Conservation (phyloP, 441 rosid genomes). For the Corymbia citriodora region DNA sequence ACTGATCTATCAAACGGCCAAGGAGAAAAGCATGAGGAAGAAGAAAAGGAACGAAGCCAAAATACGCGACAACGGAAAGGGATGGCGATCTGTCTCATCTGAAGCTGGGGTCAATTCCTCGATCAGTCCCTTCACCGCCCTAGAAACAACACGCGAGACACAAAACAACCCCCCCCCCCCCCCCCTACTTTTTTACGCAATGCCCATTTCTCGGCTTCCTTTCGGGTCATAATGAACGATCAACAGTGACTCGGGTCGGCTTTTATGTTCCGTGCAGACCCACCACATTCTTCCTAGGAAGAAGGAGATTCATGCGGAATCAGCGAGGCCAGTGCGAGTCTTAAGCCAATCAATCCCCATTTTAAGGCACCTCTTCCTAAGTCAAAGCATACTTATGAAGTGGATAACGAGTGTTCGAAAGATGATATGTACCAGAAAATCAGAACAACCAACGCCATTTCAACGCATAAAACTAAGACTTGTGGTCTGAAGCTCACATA, state of each 20-base stretch:
- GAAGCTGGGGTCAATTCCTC: neutral
- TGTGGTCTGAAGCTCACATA: neutral
- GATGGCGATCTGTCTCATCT: neutral
- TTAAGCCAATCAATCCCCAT: neutral
- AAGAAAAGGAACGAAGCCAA: neutral
- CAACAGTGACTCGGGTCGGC: neutral
- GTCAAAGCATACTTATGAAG: neutral
- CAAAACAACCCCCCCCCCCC: too few species aligned
- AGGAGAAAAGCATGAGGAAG: neutral
- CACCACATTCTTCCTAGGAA: neutral
- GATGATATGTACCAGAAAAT: neutral
- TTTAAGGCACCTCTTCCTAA: neutral
- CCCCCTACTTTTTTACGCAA: neutral
- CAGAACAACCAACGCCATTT: neutral
- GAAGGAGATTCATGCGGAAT: neutral
- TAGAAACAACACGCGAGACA: neutral
- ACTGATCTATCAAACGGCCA: neutral
- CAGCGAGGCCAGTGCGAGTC: neutral
- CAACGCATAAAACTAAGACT: neutral
- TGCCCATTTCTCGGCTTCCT: neutral
- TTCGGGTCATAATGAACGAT: neutral
- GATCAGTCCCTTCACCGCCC: neutral
- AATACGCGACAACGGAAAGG: neutral
- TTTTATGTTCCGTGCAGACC: neutral
- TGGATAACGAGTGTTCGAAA: neutral